Conservation (phyloP, 805 yeast species). For the Yarrowia yakushimensis region DNA sequence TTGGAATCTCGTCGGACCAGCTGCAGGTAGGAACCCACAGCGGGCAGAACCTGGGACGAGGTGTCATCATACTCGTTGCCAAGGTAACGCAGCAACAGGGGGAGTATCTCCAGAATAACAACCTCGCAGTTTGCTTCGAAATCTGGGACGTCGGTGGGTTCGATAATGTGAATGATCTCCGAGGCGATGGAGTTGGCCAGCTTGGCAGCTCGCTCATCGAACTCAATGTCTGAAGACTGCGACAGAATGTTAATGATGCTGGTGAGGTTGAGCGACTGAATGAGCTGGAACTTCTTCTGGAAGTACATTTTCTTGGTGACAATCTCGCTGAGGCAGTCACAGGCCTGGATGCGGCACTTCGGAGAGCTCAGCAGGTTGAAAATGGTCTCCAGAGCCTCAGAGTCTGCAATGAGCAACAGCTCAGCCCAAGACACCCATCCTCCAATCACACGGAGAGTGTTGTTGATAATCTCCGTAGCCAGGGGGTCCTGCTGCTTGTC, state of each 20-base stretch:
- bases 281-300: slow-evolving; percentile 61
- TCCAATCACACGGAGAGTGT: slow-evolving; percentile 66
- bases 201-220: slow-evolving; percentile 71
- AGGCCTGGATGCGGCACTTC: slow-evolving; percentile 54
- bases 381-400: slow-evolving; percentile 54
- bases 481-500: slow-evolving; percentile 32
- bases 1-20: slow-evolving; percentile 54
- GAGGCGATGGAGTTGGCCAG: slow-evolving; percentile 68
- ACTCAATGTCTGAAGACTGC: slow-evolving; percentile 52
- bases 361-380: slow-evolving; percentile 53
- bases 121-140: slow-evolving; percentile 33
- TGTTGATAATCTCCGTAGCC: slow-evolving; percentile 50
- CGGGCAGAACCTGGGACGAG: slow-evolving; percentile 75
- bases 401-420: slow-evolving; percentile 64
- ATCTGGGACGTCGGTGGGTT: slow-evolving; percentile 39
- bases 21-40: slow-evolving; percentile 68
- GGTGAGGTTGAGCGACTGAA: slow-evolving; percentile 66
- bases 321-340: slow-evolving; percentile 56
- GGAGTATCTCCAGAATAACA: slow-evolving; percentile 62
- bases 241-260: slow-evolving; percentile 46
- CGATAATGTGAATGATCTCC: slow-evolving; percentile 70
- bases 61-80: slow-evolving; percentile 87
- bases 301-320: slow-evolving; percentile 77
- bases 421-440: slow-evolving; percentile 92
- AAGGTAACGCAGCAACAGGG: slow-evolving; percentile 66